Base-by-base conservation (phyloP, 768 basidiomycete genomes). In the Daedaleopsis nitida region DNA sequence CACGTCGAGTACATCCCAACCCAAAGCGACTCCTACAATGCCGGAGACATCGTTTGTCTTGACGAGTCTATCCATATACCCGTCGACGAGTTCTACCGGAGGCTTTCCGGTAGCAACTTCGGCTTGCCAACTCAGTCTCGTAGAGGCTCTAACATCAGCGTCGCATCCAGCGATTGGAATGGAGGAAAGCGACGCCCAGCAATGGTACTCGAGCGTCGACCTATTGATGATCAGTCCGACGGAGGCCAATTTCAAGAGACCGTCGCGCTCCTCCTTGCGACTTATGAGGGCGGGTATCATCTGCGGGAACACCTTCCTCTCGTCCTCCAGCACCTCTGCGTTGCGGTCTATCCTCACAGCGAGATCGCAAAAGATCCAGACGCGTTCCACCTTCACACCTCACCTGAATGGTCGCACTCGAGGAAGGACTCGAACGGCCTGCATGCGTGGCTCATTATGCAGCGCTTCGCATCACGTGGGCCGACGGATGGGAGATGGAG, bases 41-140 rank as follows among this genome's bases (percentile, higher is more conserved):
- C 27, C 13, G 55, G 55, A 34, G 55, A 55, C 17, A 44, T 55
- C 27, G 32, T 55, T 6, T 23, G 13, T 7, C 44, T 55, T 12
- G 16, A 55, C 24, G 55, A 55, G 12, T 55, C 55, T 35, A 24
- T 55, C 24, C 44, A 27, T 19, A 35, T 44, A 2, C 55, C 55
- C 2, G 43, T 55, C 43, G 45, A 21, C 23, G 23, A 21, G 23
- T 49, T 24, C 44, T 45, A 32, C 27, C 27, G 27, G 7, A 32
- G 27, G 27, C 27, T 3, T 7, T 32, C 27, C 27, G 27, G 7
- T 21, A n/a, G 21, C 44, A 45, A 45, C 44, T 10, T n/a, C n/a
- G 21, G 5, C 0, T 21, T 6, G 13, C 21, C 19, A 6, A 8
- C 47, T 2, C 12, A 5, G 13, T 49, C 47, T 24, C 47, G 47